Evolutionary conservation across 805 yeast species (phyloP).

Genomic region (Kodamaea jinghongensis): DNA sequence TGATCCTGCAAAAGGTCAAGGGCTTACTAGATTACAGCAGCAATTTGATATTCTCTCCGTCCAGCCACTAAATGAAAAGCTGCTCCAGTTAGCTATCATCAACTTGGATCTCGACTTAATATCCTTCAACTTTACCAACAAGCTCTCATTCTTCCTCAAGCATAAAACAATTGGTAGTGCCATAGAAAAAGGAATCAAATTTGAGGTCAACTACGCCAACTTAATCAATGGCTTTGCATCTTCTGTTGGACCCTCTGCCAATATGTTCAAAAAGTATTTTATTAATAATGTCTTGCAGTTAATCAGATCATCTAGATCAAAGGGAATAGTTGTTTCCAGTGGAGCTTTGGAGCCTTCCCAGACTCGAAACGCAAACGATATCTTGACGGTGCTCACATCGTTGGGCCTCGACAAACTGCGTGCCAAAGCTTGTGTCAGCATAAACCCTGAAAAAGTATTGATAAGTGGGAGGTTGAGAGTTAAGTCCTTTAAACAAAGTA

Average conservation of each 20-base stretch:
- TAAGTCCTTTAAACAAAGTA: slow-evolving; percentile 75
- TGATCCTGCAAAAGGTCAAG: slow-evolving; percentile 76
- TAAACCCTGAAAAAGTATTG: slow-evolving; percentile 61
- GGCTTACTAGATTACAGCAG: slow-evolving; percentile 44
- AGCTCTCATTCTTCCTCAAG: slow-evolving; percentile 73
- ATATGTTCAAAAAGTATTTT: slow-evolving; percentile 53
- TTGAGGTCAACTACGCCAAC: slow-evolving; percentile 72
- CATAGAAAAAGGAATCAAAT: slow-evolving; percentile 72
- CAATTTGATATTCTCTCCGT: slow-evolving; percentile 80
- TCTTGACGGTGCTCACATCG: slow-evolving; percentile 59
- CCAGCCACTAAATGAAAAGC: slow-evolving; percentile 76
- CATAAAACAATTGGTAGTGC: slow-evolving; percentile 87
- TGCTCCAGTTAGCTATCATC: slow-evolving; percentile 69
- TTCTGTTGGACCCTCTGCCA: slow-evolving; percentile 15
- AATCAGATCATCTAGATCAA: slow-evolving; percentile 73
- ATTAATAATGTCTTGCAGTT: slow-evolving; percentile 72
- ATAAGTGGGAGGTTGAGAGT: slow-evolving; percentile 72
- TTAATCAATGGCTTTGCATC: slow-evolving; percentile 41
- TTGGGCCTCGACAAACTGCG: slow-evolving; percentile 69
- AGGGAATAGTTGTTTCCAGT: slow-evolving; percentile 76
- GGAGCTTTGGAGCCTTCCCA: slow-evolving; percentile 62
- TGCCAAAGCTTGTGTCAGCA: slow-evolving; percentile 57
- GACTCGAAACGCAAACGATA: slow-evolving; percentile 66
- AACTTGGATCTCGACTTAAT: slow-evolving; percentile 79
- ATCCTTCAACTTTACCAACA: slow-evolving; percentile 61